phyloP scores from a whole-genome alignment of 2,329 filamentous ascomycete genomes.

The Pseudocercospora fijiensis region DNA sequence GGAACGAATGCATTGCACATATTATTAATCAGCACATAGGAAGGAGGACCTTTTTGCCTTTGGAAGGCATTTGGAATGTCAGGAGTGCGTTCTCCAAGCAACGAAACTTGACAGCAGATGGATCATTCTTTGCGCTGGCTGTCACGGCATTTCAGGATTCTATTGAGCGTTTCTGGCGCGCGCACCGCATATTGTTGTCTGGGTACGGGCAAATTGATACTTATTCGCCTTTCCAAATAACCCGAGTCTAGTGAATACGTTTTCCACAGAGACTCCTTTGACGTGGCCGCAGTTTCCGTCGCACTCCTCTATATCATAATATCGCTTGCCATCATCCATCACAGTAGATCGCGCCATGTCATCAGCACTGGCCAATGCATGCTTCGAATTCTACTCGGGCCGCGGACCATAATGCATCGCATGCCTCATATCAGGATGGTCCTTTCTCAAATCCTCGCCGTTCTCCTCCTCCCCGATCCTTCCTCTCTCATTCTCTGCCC shows the following conservation, averaged over 20 bases:
- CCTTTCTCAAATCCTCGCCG: background rate
- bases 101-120: background rate
- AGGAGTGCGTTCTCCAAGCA: background rate
- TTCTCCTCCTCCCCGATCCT: background rate
- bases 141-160: background rate
- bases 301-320: background rate
- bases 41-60: background rate
- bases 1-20: conserved; percentile 6
- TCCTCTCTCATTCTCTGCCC: too few relatives aligned
- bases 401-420: background rate
- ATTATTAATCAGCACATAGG: conserved; percentile 3
- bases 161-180: background rate
- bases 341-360: background rate
- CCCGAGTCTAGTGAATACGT: background rate
- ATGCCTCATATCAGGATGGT: background rate
- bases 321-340: background rate
- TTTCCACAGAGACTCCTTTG: background rate
- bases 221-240: background rate
- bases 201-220: background rate
- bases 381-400: background rate
- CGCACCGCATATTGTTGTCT: background rate
- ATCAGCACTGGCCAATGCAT: background rate
- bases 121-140: background rate
- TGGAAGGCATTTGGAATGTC: background rate
- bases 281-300: background rate